Evolutionary conservation across 805 yeast species (phyloP), one percentile per base, ranked within the genome.

Genomic region (Zygotorulaspora danielsina): DNA sequence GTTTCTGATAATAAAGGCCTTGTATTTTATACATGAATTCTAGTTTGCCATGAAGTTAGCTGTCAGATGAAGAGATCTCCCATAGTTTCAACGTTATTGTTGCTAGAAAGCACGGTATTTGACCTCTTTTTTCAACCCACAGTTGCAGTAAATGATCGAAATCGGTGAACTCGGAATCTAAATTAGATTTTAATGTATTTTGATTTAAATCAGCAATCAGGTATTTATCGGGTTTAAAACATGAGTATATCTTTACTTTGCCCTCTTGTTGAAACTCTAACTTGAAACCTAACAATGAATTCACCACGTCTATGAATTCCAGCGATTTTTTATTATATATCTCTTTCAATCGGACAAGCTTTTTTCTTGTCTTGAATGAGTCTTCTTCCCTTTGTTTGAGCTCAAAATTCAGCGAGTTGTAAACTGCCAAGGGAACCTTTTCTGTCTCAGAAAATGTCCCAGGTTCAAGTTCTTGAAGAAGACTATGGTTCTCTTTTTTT

Each of bases 101-200:
- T 42, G 89, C 79, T 39, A 87, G 64, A 48, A 87, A 81, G 47
- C 94, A 82, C 0, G 93, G 84, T 11, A 85, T 75, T 49, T 84
- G 86, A 19, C 72, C 73, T 47, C 78, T 75, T 29, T 82, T 82
- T 29, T 69, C 67, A 2, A 84, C 75, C 88, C 93, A 85, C 42
- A 74, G 73, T 7, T 71, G 62, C 11, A 83, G 70, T 42, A 85
- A 66, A 33, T 75, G 72, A 43, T 75, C 74, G 61, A 69, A 64
- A 41, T 66, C 66, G 8, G 52, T 52, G 6, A 57, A 34, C 19
- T 55, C 63, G 3, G 49, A 46, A 8, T 53, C 49, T 17, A 57
- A 36, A 33, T 62, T 61, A 3, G 81, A 76, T 50, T 77, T 79
- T 46, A 80, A 59, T 1, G 80, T 69, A 38, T 76, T 73, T 9